Conservation (phyloP, 768 basidiomycete genomes). For the Termitomyces heimii region DNA sequence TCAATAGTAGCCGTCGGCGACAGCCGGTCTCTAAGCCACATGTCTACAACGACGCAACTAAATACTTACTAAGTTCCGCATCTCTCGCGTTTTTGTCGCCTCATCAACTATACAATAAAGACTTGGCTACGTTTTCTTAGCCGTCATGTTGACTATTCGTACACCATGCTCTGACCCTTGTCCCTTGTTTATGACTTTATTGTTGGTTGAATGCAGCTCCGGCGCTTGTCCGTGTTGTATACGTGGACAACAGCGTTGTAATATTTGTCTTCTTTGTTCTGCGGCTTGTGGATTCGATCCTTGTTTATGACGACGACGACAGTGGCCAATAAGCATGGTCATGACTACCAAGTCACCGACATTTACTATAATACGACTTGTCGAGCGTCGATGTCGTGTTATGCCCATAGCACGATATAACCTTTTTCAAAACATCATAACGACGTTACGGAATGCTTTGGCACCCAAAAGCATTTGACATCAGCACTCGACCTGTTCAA, state of each 20-base stretch:
- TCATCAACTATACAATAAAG: background rate
- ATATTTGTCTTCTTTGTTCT: constrained; percentile 4
- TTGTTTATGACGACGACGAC: background rate
- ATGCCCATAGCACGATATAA: background rate
- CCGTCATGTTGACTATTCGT: background rate
- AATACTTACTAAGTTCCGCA: background rate
- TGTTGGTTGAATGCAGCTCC: background rate
- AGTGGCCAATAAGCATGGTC: background rate
- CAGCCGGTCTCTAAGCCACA: background rate
- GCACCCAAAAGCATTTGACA: background rate
- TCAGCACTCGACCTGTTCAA: background rate
- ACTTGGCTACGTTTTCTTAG: background rate
- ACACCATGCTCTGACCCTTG: background rate
- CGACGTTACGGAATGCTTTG: background rate
- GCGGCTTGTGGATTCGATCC: background rate
- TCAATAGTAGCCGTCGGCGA: background rate
- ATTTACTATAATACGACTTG: background rate
- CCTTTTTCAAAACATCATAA: background rate
- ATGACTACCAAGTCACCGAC: background rate
- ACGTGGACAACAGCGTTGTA: background rate
- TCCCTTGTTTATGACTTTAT: constrained; percentile 2
- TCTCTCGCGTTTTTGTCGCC: background rate
- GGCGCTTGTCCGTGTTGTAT: background rate
- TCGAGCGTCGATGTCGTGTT: background rate
- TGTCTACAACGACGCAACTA: background rate